These are phyloP conservation scores for Akanthomyces lecanii DNA, from an alignment of 2,329 filamentous ascomycete genomes.

Conservation along the genomic window DNA sequence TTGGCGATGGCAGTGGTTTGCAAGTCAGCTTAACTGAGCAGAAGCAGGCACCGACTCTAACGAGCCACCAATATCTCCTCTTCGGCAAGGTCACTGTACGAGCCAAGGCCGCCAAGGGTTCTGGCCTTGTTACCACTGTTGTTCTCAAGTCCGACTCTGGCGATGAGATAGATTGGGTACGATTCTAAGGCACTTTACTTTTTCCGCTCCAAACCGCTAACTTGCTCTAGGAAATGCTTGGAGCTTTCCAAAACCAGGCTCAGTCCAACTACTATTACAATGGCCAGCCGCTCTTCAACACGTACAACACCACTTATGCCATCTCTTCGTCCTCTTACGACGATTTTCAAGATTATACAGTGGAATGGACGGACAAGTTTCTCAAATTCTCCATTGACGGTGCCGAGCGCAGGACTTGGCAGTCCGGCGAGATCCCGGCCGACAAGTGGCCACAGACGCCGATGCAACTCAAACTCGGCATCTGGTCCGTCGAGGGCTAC, in stretches of 20 bases:
- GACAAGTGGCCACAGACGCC: slow-evolving; percentile 64
- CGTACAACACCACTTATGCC: slow-evolving; percentile 45
- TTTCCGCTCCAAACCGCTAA: not conserved
- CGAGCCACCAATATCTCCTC: slow-evolving; percentile 75
- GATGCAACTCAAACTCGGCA: slow-evolving; percentile 61
- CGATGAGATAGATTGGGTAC: slow-evolving; percentile 61
- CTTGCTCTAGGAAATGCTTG: slow-evolving; percentile 26
- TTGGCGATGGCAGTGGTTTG: slow-evolving; percentile 27
- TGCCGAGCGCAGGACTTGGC: slow-evolving; percentile 28
- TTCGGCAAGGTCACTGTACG: slow-evolving; percentile 70
- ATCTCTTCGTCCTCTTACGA: slow-evolving; percentile 37
- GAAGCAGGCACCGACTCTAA: slow-evolving; percentile 58
- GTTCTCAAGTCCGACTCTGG: slow-evolving; percentile 73
- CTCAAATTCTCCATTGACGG: slow-evolving; percentile 59
- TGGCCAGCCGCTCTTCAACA: slow-evolving; percentile 51
- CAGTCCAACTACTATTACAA: slow-evolving; percentile 80
- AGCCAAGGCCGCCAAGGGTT: slow-evolving; percentile 66
- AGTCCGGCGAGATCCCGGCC: slow-evolving; percentile 42
- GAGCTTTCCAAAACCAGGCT: slow-evolving; percentile 47
- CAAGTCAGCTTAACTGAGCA: slow-evolving; percentile 53
- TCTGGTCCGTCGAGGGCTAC: slow-evolving; percentile 48
- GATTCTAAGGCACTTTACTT: not conserved
- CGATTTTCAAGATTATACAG: slow-evolving; percentile 58
- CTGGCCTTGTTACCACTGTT: slow-evolving; percentile 71
- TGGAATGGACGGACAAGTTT: slow-evolving; percentile 60